Base-by-base conservation (phyloP, 2,329 filamentous ascomycete genomes). In the Fusarium beomiforme region DNA sequence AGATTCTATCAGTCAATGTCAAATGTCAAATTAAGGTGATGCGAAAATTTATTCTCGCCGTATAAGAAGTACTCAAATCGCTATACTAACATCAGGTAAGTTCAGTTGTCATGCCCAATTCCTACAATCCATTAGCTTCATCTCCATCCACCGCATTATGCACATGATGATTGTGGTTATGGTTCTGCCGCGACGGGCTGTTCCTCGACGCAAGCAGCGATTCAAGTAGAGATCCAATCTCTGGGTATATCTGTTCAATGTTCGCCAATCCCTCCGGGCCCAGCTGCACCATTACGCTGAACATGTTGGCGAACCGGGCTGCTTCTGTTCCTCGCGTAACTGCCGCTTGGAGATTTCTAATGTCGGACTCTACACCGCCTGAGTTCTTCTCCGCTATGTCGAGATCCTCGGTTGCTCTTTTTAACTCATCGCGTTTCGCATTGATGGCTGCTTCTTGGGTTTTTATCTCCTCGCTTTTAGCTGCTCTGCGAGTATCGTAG, bases 181-280 rank as follows among this genome's bases (percentile, higher is more conserved):
- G 57, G 33, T 53, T 50, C 41, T 44, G 60, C 41, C 63, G 64
- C 53, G 66, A 37, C 21, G 63, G 49, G 26, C 58, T 71, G 17
- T 70, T 67, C 59, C 64, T 71, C n/a, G 73, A 65, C 12, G 59
- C 72, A 7, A 77, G 68, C 41, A 77, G 51, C 43, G 70, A 72
- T 44, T 77, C 75, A 29, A 77, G 64, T 47, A 77, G 54, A 23
- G 75, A 75, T 36, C 73, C 75, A 59, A 77, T 77, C 72, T 77
- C 75, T 29, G 75, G 75, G 73, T 77, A 77, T 75, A 77, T 76
- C 39, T 73, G 67, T 70, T 77, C 75, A 58, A 77, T 75, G 47
- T 64, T 75, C 33, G 72, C 73, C 41, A 77, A 43, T 17, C 75
- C 75, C 44, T 71, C 72, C 6, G 75, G 75, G 8, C 75, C 75